Base-by-base conservation (phyloP, 2,329 filamentous ascomycete genomes). In the Fonsecaea erecta region DNA sequence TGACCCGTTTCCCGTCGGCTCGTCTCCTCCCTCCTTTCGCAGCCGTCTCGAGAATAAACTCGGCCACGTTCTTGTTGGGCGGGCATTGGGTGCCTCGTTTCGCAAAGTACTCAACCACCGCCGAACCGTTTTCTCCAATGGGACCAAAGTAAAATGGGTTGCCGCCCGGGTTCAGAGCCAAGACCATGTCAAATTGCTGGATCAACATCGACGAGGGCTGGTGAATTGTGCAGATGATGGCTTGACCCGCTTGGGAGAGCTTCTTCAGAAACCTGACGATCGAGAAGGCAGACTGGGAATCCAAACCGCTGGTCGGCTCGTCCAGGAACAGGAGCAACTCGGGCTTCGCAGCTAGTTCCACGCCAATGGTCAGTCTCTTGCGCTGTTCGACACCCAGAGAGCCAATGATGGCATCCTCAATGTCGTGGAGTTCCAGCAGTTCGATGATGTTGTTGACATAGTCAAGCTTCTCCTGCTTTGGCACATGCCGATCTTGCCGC, bases 101-200 rank as follows among this genome's bases (percentile, higher is more conserved):
- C 2, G 82, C 84, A 68, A 91, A 91, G 76, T 91, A 91, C 40
- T 89, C 83, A 71, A 88, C 84, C 1, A 91, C 86, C 14, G 84
- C 83, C 2, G 82, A 78, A 4, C 88, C 88, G 48, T 88, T 86
- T n/a, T 88, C 81, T 61, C 89, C 90, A 12, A 91, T 85, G 0
- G 87, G 84, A 0, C 90, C 90, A 64, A 91, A 92, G 76, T 92
- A 92, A 76, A 90, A 90, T 0, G 86, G 88, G 73, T 89, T 89
- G 21, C 88, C 88, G 16, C 87, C 88, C 0, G 84, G 87, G 71
- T 89, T 89, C 34, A 91, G 80, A 1, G 87, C 86, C 1, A 92
- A 81, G 18, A 91, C 86, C 84, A 89, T 89, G 74, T 91, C 89
- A 75, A 92, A 92, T 72, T 91, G 84, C 72, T 90, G 84, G 63